These are phyloP conservation scores for Knufia fluminis DNA, from an alignment of 2,329 filamentous ascomycete genomes.

Conservation along the genomic window DNA sequence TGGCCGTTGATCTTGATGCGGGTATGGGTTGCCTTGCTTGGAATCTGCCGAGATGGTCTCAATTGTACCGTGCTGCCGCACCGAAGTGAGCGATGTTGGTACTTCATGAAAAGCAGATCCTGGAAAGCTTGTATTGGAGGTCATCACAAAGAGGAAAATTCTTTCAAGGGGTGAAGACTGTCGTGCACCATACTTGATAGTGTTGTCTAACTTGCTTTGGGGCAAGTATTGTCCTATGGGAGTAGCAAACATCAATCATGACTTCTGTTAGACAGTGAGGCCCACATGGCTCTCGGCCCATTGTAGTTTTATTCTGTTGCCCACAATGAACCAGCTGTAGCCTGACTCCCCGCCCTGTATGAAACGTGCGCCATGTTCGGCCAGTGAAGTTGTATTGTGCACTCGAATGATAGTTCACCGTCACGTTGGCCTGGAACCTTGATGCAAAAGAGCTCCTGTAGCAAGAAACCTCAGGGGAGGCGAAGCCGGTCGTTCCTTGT, in stretches of 20 bases:
- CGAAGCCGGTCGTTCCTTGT: slow-evolving; percentile 34
- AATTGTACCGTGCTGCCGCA: too few relatives aligned
- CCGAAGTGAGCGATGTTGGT: too few relatives aligned
- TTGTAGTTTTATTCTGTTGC: slow-evolving; percentile 8
- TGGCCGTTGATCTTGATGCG: too few relatives aligned
- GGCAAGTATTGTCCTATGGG: too few relatives aligned
- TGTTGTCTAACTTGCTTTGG: too few relatives aligned
- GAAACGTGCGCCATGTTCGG: slow-evolving; percentile 15
- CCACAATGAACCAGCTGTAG: slow-evolving; percentile 31
- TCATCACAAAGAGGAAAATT: too few relatives aligned
- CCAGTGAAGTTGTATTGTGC: slow-evolving; percentile 25
- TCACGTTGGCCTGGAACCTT: slow-evolving; percentile 32
- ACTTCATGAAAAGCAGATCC: too few relatives aligned
- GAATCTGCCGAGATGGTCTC: too few relatives aligned
- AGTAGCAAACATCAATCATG: slow-evolving; percentile 12
- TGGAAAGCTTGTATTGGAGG: too few relatives aligned
- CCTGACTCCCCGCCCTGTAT: slow-evolving; percentile 30
- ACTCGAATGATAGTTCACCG: slow-evolving; percentile 24
- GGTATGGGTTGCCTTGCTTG: too few relatives aligned
- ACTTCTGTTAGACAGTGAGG: slow-evolving; percentile 29
- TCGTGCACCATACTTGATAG: too few relatives aligned
- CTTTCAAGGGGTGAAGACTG: too few relatives aligned
- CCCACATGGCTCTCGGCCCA: slow-evolving; percentile 27
- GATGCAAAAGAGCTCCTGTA: slow-evolving; percentile 32
- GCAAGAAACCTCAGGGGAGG: slow-evolving; percentile 29